Evolutionary conservation across 2,329 filamentous ascomycete species (phyloP).

Genomic region (Xylariaceae sp.): DNA sequence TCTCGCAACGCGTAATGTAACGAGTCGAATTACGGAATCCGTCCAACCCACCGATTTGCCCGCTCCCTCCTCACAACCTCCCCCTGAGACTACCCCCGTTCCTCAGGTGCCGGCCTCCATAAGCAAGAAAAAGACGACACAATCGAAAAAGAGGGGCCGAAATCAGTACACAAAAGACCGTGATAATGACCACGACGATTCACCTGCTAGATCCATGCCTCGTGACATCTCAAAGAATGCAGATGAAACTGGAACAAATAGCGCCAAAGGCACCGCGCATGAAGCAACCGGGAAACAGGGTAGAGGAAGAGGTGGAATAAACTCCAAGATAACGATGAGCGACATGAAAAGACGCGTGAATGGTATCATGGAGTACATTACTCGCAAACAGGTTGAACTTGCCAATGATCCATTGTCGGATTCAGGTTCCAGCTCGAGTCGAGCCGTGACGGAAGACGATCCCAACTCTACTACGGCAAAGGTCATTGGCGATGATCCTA

Average conservation of each 20-base stretch:
- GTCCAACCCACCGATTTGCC: conserved; percentile 38
- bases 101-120: conserved; percentile 38
- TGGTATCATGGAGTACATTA: conserved; percentile 84
- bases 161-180: conserved; percentile 81
- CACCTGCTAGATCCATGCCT: conserved; percentile 49
- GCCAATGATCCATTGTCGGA: conserved; percentile 55
- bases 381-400: conserved; percentile 80
- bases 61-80: conserved; percentile 38
- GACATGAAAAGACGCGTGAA: conserved; percentile 83
- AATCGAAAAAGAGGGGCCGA: conserved; percentile 58
- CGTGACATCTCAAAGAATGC: conserved; percentile 44
- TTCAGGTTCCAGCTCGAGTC: conserved; percentile 37
- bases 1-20: conserved; percentile 38
- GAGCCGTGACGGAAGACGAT: conserved; percentile 36
- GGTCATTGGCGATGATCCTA: conserved; percentile 33
- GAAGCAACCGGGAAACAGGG: conserved; percentile 46
- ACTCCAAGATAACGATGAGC: conserved; percentile 71
- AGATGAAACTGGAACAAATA: conserved; percentile 38
- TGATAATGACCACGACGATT: conserved; percentile 51
- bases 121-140: conserved; percentile 56
- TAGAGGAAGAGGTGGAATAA: conserved; percentile 50
- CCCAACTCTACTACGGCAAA: conserved; percentile 31
- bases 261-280: conserved; percentile 30
- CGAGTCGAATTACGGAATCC: conserved; percentile 32
- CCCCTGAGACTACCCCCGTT: conserved; percentile 44